Conservation (phyloP, 1,139 yeast species). For the Geotrichum restrictum region DNA sequence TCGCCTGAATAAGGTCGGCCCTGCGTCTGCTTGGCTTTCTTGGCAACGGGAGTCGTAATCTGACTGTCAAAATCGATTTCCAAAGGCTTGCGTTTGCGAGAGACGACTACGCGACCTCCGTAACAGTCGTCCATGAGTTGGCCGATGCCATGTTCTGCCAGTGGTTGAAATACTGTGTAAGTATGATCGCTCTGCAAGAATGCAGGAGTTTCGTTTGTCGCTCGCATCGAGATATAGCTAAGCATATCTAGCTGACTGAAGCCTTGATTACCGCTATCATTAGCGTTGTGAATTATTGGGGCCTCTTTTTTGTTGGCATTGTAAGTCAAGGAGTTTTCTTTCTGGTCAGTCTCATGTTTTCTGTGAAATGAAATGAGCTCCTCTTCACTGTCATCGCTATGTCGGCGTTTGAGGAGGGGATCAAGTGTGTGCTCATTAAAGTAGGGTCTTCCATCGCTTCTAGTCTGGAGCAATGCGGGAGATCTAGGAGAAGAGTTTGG, state of each 20-base stretch:
- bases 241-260: slow-evolving; percentile 8
- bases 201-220: background rate
- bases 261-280: background rate
- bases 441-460: background rate
- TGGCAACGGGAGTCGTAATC: background rate
- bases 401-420: slow-evolving; percentile 3
- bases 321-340: background rate
- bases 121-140: slow-evolving; percentile 4
- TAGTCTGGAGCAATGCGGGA: background rate
- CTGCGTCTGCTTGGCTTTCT: slow-evolving; percentile 13
- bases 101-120: slow-evolving; percentile 15
- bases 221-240: background rate
- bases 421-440: background rate
- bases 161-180: slow-evolving; percentile 9
- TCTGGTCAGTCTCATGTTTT: background rate
- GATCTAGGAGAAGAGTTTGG: slow-evolving; percentile 8
- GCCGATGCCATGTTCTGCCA: background rate
- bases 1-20: slow-evolving; percentile 21
- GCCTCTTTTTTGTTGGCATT: background rate
- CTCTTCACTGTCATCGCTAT: slow-evolving; percentile 1
- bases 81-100: slow-evolving; percentile 15
- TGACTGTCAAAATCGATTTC: slow-evolving; percentile 9
- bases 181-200: slow-evolving; percentile 7
- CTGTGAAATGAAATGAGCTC: background rate
- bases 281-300: no score